Evolutionary conservation across 345 rosid species (phyloP).

Genomic region (Balakata baccata): DNA sequence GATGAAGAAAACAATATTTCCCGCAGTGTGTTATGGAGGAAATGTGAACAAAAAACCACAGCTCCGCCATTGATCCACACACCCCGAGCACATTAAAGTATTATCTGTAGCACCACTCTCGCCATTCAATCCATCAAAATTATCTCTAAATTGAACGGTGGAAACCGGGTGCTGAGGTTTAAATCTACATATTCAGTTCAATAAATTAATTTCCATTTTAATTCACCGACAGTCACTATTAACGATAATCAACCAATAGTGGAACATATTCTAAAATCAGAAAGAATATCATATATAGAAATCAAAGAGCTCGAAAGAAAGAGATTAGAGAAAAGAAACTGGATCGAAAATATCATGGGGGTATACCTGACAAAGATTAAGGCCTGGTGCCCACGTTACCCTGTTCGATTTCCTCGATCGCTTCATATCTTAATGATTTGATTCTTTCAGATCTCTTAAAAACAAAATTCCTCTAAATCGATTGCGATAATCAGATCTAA

Average conservation of each 20-base stretch:
- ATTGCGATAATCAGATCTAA: background rate
- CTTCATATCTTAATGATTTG: conserved; percentile 33
- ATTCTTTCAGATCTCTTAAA: background rate
- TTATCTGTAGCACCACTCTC: conserved; percentile 2
- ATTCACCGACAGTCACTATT: no score
- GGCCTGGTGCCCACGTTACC: conserved; percentile 57
- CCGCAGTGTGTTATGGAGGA: background rate
- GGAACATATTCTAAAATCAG: background rate
- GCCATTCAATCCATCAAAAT: conserved; percentile 10
- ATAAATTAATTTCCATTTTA: background rate
- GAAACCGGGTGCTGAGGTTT: conserved; percentile 2
- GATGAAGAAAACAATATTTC: background rate
- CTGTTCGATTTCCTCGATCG: conserved; percentile 49
- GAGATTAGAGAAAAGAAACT: background rate
- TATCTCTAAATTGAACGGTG: conserved; percentile 11
- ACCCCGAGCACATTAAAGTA: no score
- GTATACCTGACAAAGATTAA: conserved; percentile 59
- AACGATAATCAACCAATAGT: background rate
- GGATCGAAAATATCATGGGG: background rate
- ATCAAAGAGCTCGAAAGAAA: background rate
- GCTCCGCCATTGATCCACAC: background rate
- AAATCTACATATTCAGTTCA: background rate
- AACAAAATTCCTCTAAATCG: no score
- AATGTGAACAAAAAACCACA: background rate
- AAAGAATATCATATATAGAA: background rate